A percentile compares a stretch with the other conserved stretches of the same genome.
Evolutionary conservation across 2,329 filamentous ascomycete genomes (phyloP).

Genomic region (Verticillium isaacii): DNA sequence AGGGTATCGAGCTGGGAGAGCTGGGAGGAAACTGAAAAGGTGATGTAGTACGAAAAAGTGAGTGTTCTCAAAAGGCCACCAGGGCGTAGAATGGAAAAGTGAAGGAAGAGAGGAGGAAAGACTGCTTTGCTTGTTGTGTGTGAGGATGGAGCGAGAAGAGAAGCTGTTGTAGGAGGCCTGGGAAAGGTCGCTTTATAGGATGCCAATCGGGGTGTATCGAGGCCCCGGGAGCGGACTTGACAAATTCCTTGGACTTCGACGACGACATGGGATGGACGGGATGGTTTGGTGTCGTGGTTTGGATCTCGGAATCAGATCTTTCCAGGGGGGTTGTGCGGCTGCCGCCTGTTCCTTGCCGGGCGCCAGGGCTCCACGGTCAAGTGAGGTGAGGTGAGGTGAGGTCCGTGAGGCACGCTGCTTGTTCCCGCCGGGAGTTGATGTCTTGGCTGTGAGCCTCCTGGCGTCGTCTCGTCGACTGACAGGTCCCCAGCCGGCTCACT

Average conservation of each 20-base stretch:
- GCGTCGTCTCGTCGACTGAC: neutral
- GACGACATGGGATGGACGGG: neutral
- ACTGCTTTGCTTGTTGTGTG: slow-evolving; percentile 1
- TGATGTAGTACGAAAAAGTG: neutral
- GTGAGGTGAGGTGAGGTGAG: neutral
- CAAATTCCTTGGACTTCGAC: neutral
- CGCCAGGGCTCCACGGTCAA: neutral
- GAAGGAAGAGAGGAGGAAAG: neutral
- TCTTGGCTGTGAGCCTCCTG: neutral
- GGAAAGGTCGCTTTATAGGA: neutral
- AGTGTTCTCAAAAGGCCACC: slow-evolving; percentile 2
- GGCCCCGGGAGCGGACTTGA: neutral
- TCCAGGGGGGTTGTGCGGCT: neutral
- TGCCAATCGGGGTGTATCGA: neutral
- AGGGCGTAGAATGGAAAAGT: slow-evolving; percentile 2
- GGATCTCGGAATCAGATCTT: neutral
- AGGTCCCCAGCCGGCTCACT: neutral
- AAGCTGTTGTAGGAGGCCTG: neutral
- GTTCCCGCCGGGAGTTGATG: neutral
- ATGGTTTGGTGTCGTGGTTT: neutral
- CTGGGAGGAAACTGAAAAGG: neutral
- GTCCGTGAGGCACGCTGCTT: neutral
- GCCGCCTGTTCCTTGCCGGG: neutral
- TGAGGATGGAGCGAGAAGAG: slow-evolving; percentile 2
- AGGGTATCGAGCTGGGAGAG: slow-evolving; percentile 4